Percentiles rank a stretch among this genome's conserved stretches.
Evolutionary conservation across 345 rosid genomes (phyloP).

Genomic region (Psidium friedrichsthalianum): DNA sequence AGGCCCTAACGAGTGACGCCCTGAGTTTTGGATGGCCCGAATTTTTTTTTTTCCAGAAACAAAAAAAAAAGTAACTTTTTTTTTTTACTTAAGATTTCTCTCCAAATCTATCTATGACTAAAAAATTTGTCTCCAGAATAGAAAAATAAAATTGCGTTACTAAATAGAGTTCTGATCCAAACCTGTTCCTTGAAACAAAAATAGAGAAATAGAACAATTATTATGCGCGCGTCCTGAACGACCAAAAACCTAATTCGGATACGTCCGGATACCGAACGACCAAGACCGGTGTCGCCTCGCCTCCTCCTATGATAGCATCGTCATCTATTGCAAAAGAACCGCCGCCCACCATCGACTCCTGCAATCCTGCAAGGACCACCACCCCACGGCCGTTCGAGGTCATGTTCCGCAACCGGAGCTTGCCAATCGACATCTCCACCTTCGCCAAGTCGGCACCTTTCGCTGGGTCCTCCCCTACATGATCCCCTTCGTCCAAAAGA

Average conservation of each 20-base stretch:
- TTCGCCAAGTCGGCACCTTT: slow-evolving; percentile 70
- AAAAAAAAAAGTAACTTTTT: too few species aligned
- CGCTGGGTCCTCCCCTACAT: slow-evolving; percentile 80
- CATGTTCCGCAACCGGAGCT: slow-evolving; percentile 78
- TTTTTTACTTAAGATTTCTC: too few species aligned
- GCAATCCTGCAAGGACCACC: background rate
- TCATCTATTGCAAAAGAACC: background rate
- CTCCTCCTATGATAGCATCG: background rate
- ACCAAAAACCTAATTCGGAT: background rate
- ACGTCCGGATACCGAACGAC: background rate
- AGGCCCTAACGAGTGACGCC: too few species aligned
- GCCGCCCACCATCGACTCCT: background rate
- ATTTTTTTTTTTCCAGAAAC: too few species aligned
- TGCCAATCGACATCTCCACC: slow-evolving; percentile 75
- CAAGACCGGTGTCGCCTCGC: background rate
- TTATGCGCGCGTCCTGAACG: too few species aligned
- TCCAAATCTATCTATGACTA: too few species aligned
- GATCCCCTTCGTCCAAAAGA: slow-evolving; percentile 75
- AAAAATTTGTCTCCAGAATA: too few species aligned
- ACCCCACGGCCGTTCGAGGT: slow-evolving; percentile 51
- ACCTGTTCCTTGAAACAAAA: too few species aligned
- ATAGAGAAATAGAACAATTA: too few species aligned
- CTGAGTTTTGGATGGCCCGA: too few species aligned
- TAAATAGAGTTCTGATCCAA: too few species aligned
- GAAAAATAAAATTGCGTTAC: too few species aligned